These are phyloP conservation scores for Anthoceros angustus DNA, from an alignment of 225 moss, liverwort and hornwort species.

Conservation along the genomic window DNA sequence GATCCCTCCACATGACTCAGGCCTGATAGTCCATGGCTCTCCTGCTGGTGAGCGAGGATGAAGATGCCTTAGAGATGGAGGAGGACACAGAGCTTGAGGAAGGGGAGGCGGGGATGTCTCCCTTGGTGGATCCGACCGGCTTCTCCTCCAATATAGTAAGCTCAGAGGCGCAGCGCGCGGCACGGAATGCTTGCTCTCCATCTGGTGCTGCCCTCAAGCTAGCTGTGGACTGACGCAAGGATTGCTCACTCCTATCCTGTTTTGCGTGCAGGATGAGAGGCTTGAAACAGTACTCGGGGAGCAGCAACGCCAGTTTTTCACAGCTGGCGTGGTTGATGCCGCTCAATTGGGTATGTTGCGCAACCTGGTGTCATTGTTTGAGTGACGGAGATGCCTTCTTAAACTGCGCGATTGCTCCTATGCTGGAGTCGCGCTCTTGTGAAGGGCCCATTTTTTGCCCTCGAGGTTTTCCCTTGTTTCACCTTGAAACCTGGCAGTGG, in stretches of 20 bases:
- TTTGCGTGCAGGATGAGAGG: not conserved
- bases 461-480: no score
- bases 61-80: not conserved
- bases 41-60: not conserved
- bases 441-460: no score
- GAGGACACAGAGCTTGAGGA: conserved; percentile 2
- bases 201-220: not conserved
- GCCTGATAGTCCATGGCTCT: not conserved
- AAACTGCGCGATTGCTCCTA: not conserved
- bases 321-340: not conserved
- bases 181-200: not conserved
- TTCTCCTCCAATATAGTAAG: not conserved
- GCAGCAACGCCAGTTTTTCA: not conserved
- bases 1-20: no score
- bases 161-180: not conserved
- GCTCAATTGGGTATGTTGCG: not conserved
- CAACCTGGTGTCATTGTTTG: not conserved
- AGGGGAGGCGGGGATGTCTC: not conserved
- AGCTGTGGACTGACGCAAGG: not conserved
- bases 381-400: not conserved
- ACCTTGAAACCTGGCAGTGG: no score
- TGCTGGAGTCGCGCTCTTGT: not conserved
- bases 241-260: not conserved
- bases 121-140: not conserved
- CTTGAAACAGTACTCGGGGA: not conserved